These are phyloP conservation scores for Pueraria montana DNA, from an alignment of 306 rosid genomes.

Conservation along the genomic window DNA sequence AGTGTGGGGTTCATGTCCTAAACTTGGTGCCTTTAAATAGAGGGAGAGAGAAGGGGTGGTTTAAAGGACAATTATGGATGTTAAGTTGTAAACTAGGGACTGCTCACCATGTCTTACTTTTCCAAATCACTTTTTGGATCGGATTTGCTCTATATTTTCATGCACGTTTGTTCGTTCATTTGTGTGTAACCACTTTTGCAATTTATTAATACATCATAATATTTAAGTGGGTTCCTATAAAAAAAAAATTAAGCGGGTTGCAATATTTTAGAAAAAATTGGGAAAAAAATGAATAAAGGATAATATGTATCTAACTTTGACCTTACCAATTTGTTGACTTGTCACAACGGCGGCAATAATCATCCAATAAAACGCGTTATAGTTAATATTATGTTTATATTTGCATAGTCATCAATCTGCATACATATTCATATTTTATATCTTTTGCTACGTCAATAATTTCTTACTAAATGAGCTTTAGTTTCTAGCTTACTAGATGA, in stretches of 20 bases:
- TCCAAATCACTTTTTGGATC: neutral
- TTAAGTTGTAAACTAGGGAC: constrained; percentile 24
- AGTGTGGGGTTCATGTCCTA: constrained; percentile 39
- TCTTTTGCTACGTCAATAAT: neutral
- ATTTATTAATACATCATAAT: neutral
- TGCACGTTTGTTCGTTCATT: constrained; percentile 31
- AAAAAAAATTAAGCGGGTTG: neutral
- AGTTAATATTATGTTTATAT: neutral
- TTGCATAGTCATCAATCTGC: neutral
- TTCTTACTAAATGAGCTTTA: neutral
- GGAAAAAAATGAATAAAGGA: neutral
- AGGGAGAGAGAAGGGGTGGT: constrained; percentile 17
- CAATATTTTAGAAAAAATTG: neutral
- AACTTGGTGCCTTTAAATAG: constrained; percentile 44
- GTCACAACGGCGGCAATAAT: constrained; percentile 31
- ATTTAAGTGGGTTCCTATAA: neutral
- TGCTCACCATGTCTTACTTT: constrained; percentile 53
- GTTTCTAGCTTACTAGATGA: constrained; percentile 10
- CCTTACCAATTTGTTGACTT: constrained; percentile 37
- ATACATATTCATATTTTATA: neutral
- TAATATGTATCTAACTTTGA: constrained; percentile 32
- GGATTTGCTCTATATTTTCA: constrained; percentile 41
- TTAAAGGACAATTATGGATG: neutral
- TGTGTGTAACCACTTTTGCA: constrained; percentile 8
- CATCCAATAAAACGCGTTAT: constrained; percentile 40